phyloP scores from a whole-genome alignment of 495 filamentous ascomycete genomes.

The Neurospora tetraspora region DNA sequence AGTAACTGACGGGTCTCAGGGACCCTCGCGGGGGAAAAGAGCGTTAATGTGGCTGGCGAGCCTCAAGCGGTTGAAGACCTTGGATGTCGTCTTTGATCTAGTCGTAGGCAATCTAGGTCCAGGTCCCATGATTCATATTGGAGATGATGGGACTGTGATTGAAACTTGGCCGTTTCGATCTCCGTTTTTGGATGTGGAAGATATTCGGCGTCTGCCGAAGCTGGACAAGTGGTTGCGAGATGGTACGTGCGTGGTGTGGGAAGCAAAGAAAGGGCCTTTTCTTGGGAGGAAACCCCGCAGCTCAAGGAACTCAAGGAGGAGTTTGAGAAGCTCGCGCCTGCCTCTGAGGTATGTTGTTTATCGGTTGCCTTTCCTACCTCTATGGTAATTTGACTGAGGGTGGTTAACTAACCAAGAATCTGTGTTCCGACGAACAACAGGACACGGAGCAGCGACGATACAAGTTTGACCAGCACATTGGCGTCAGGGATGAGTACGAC shows the following conservation, averaged over 20 bases:
- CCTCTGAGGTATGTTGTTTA: background rate
- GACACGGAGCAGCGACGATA: background rate
- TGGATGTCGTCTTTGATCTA: background rate
- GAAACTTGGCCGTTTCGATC: fast-evolving
- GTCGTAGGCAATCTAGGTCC: background rate
- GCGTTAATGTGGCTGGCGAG: background rate
- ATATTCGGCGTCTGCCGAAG: background rate
- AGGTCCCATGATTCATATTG: background rate
- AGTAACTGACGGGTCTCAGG: no score
- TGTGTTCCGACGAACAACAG: background rate
- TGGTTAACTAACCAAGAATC: background rate
- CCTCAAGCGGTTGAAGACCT: background rate
- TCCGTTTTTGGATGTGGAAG: background rate
- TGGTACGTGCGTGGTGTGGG: background rate
- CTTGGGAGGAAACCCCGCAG: background rate
- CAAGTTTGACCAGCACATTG: background rate
- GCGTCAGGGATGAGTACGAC: background rate
- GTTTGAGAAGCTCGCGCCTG: background rate
- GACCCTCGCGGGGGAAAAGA: background rate
- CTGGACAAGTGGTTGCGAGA: background rate
- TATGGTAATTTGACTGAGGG: background rate
- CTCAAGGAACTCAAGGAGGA: background rate
- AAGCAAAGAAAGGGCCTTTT: background rate
- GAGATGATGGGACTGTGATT: background rate
- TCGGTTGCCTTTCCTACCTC: background rate